Evolutionary conservation across 306 rosid species (phyloP).

Genomic region (Dicorynia guianensis): DNA sequence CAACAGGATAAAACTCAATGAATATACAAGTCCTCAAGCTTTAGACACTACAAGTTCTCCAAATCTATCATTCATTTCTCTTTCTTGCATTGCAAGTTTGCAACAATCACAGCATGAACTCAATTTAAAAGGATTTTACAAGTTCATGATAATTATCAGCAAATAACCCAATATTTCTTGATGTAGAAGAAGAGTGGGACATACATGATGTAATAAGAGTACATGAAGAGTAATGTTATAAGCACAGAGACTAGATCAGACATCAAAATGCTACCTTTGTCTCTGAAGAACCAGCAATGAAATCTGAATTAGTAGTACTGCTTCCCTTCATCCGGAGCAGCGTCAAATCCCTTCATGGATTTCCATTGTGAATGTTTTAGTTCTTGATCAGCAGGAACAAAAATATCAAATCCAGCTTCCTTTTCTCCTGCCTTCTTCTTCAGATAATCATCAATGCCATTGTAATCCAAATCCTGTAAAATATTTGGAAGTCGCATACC

Average conservation of each 20-base stretch:
- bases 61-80: conserved; percentile 31
- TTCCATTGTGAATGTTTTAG: conserved; percentile 36
- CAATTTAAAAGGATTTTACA: conserved; percentile 2
- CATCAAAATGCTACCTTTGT: conserved; percentile 59
- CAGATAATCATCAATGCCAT: conserved; percentile 52
- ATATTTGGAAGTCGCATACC: conserved; percentile 52
- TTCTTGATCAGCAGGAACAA: conserved; percentile 49
- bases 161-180: neutral
- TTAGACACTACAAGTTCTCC: neutral
- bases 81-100: conserved; percentile 29
- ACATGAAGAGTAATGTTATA: conserved; percentile 2
- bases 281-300: conserved; percentile 38
- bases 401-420: conserved; percentile 44
- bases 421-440: conserved; percentile 51
- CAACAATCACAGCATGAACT: conserved; percentile 26
- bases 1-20: neutral
- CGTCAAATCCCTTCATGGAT: conserved; percentile 32
- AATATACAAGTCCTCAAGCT: conserved; percentile 33
- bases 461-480: conserved; percentile 68
- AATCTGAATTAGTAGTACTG: conserved; percentile 44
- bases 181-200: neutral
- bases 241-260: conserved; percentile 40
- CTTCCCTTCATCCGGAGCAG: conserved; percentile 30
- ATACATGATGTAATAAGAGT: conserved; percentile 22
- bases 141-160: conserved; percentile 34